phyloP scores from a whole-genome alignment of 495 filamentous ascomycete species.

The Hypoxylon cercidicola region DNA sequence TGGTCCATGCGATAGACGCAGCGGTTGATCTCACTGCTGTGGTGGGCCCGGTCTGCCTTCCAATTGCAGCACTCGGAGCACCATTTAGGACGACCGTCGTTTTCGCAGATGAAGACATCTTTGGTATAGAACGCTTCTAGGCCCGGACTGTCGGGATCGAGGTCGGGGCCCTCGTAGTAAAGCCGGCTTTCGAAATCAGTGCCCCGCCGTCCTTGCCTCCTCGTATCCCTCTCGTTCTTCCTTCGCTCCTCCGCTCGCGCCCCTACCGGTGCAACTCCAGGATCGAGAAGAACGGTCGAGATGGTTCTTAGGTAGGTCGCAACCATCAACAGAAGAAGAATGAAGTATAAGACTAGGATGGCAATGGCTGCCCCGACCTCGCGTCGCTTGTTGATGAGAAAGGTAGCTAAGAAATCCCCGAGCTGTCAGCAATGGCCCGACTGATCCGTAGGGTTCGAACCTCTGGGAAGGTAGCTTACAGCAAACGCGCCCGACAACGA shows the following conservation, averaged over 20 bases:
- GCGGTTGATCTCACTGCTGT: constrained; percentile 80
- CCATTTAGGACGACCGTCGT: constrained; percentile 81
- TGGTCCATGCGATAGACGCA: constrained; percentile 93
- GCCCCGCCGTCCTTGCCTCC: constrained; percentile 35
- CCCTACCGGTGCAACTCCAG: constrained; percentile 75
- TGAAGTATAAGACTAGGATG: constrained; percentile 75
- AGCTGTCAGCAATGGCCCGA: constrained; percentile 14
- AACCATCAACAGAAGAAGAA: constrained; percentile 73
- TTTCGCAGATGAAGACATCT: constrained; percentile 83
- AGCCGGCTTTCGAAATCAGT: constrained; percentile 55
- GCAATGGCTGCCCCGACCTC: constrained; percentile 68
- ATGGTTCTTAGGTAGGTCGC: constrained; percentile 74
- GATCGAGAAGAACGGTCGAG: constrained; percentile 69
- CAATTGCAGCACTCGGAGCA: constrained; percentile 82
- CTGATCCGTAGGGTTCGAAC: constrained; percentile 6
- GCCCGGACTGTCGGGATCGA: constrained; percentile 57
- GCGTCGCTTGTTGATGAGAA: constrained; percentile 65
- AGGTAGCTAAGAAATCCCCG: constrained; percentile 62
- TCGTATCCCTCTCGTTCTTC: constrained; percentile 34
- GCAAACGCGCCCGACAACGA: constrained; percentile 54
- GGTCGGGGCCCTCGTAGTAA: constrained; percentile 49
- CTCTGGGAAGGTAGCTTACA: constrained; percentile 39
- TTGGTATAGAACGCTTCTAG: constrained; percentile 75
- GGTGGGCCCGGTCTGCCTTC: constrained; percentile 87
- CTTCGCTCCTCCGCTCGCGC: constrained; percentile 48